Evolutionary conservation across 805 yeast species (phyloP).

Genomic region (Barnettozyma salicaria): DNA sequence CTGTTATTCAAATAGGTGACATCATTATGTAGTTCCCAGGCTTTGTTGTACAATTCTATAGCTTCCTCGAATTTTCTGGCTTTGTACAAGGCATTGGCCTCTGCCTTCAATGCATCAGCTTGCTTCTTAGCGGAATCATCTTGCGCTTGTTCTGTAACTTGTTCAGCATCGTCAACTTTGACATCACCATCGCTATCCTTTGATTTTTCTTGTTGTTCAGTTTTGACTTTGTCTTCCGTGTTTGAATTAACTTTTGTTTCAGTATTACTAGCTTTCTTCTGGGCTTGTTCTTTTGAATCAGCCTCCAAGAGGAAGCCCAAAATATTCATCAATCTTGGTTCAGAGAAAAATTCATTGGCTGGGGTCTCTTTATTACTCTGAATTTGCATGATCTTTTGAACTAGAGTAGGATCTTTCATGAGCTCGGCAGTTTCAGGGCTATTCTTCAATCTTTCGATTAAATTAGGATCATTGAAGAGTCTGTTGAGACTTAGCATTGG

Average conservation of each 20-base stretch:
- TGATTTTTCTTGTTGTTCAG: constrained; percentile 25
- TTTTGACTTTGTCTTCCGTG: constrained; percentile 20
- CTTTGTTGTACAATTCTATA: constrained; percentile 75
- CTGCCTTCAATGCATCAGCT: constrained; percentile 70
- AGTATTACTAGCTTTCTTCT: constrained; percentile 15
- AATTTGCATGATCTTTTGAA: constrained; percentile 56
- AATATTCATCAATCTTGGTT: constrained; percentile 83
- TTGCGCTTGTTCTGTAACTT: constrained; percentile 8
- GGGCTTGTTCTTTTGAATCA: constrained; percentile 43
- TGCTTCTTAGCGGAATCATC: constrained; percentile 31
- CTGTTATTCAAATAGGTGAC: constrained; percentile 92
- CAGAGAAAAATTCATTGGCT: constrained; percentile 63
- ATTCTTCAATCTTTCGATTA: constrained; percentile 64
- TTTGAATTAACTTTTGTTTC: constrained; percentile 25
- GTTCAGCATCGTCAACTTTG: constrained; percentile 23
- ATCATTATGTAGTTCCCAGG: constrained; percentile 76
- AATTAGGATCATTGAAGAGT: constrained; percentile 68
- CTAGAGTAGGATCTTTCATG: constrained; percentile 83
- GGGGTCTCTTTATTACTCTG: constrained; percentile 71
- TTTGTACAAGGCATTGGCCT: constrained; percentile 85
- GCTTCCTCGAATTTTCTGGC: constrained; percentile 89
- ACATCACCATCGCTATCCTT: constrained; percentile 34
- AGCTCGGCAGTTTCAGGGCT: constrained; percentile 85
- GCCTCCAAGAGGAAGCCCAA: constrained; percentile 84
- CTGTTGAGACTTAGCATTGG: too few relatives aligned